Base-by-base conservation (phyloP, 192 early-diverging fungal species). In the Glomus cerebriforme region DNA sequence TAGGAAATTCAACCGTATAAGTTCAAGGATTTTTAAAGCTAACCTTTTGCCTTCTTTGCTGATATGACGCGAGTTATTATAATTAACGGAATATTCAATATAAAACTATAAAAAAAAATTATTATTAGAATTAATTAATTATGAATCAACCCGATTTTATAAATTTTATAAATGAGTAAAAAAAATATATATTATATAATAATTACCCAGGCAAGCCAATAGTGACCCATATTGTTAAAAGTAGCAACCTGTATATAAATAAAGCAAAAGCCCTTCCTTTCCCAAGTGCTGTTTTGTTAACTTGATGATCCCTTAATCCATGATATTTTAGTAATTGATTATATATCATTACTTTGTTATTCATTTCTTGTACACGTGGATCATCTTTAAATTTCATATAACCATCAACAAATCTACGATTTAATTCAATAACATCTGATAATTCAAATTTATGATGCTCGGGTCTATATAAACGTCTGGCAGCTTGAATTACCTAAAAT, bases 281-380 rank as follows among this genome's bases (percentile, higher is more conserved):
- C 19, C 91, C 89, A 29, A 97, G 82, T 0, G 82, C 86, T 76
- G 92, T 97, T 34, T 90, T 92, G 49, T 94, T 87, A 34, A 98
- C 98, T 86, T 99, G 97, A 86, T 99, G 98, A 79, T 99, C 98
- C 31, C 90, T 90, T 71, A 99, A 89, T 19, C 98, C 98, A 81
- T 97, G 96, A 85, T 95, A 95, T 62, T 91, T 91, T 63, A 99
- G 87, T 80, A 95, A 86, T 79, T 90, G 89, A 85, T 98, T 97
- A 87, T 98, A 98, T 27, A 92, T 89, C 63, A 88, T 85, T 15
- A 98, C 92, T 47, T 91, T 91, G 31, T 91, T 84, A 62, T 89
- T 89, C 39, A 95, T 84, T 24, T 95, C 92, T 77, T 91, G 86
- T 17, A 98, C 93, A 32, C 88, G 90, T 22, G 93, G 93, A 78